Evolutionary conservation across 768 basidiomycete species (phyloP).

Genomic region (Boletus tylopilopsis): DNA sequence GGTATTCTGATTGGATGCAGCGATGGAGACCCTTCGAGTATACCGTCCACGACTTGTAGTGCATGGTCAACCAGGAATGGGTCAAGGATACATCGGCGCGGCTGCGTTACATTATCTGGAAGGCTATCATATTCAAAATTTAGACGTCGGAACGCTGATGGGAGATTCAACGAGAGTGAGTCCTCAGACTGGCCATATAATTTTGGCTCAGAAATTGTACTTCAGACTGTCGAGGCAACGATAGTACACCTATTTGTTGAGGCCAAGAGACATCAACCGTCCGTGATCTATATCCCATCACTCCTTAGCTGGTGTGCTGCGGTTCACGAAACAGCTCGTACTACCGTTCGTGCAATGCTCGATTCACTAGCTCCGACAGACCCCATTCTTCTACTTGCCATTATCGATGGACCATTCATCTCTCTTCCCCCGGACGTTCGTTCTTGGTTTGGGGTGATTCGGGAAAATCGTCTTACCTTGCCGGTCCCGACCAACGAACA

Average conservation of each 20-base stretch:
- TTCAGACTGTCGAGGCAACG: constrained; percentile 83
- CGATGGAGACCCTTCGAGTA: constrained; percentile 87
- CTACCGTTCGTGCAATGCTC: constrained; percentile 86
- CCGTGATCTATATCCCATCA: constrained; percentile 92
- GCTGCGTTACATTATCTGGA: constrained; percentile 92
- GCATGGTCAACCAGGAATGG: constrained; percentile 82
- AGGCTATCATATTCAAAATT: constrained; percentile 91
- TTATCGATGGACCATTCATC: constrained; percentile 74
- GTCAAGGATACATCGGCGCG: constrained; percentile 85
- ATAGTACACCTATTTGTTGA: constrained; percentile 95
- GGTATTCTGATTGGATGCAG: constrained; percentile 36
- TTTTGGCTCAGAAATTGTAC: not conserved
- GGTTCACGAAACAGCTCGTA: constrained; percentile 77
- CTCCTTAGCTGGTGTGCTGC: constrained; percentile 82
- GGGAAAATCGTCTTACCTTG: constrained; percentile 72
- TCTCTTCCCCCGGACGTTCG: constrained; percentile 79
- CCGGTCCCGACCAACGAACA: constrained; percentile 48
- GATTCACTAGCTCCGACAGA: constrained; percentile 90
- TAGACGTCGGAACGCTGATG: constrained; percentile 87
- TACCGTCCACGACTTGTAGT: constrained; percentile 87
- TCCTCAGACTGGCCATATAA: constrained; percentile 2
- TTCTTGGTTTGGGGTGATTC: constrained; percentile 83
- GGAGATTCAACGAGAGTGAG: constrained; percentile 86
- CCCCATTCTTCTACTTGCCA: constrained; percentile 86
- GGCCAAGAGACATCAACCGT: constrained; percentile 95